Percentiles rank a stretch among this genome's conserved stretches.
phyloP scores from a whole-genome alignment of 2,329 filamentous ascomycete species.

The Cadophora luteo-olivacea region DNA sequence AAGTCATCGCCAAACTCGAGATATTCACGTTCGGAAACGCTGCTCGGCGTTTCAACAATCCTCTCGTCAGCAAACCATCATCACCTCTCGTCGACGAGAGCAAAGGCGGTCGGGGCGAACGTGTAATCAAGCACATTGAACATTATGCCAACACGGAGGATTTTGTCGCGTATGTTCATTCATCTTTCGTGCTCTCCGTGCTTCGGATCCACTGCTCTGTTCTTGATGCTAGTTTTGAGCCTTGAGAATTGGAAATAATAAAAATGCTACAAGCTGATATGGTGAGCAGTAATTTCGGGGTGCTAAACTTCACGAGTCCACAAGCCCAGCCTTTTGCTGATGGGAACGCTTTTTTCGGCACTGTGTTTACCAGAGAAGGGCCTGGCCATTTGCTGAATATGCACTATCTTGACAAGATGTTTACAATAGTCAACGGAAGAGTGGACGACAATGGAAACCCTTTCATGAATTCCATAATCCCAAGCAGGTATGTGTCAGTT shows the following conservation, averaged over 20 bases:
- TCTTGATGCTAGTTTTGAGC: too few relatives aligned
- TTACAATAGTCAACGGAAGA: slow-evolving; percentile 37
- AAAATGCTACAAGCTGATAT: too few relatives aligned
- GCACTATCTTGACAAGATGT: slow-evolving; percentile 47
- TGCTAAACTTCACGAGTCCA: slow-evolving; percentile 65
- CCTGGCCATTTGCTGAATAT: slow-evolving; percentile 43
- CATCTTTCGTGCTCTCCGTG: too few relatives aligned
- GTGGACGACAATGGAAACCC: slow-evolving; percentile 31
- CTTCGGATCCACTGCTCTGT: too few relatives aligned
- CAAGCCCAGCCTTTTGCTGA: slow-evolving; percentile 29
- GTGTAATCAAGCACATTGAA: slow-evolving; percentile 71
- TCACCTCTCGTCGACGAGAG: slow-evolving; percentile 31
- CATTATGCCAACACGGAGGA: slow-evolving; percentile 73
- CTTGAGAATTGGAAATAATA: too few relatives aligned
- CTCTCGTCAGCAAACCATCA: slow-evolving; percentile 55
- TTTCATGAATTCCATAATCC: slow-evolving; percentile 38
- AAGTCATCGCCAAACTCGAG: slow-evolving; percentile 72
- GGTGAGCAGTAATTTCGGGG: slow-evolving; percentile 61
- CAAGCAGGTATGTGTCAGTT: slow-evolving; percentile 35
- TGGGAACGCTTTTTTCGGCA: slow-evolving; percentile 38
- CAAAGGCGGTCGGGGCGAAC: slow-evolving; percentile 33
- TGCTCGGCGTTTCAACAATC: slow-evolving; percentile 84
- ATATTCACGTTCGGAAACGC: slow-evolving; percentile 81
- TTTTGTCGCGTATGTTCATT: slow-evolving; percentile 61
- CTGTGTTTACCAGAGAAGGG: slow-evolving; percentile 36